Evolutionary conservation across 2,329 filamentous ascomycete species (phyloP).

Genomic region (Talaromyces sp.): DNA sequence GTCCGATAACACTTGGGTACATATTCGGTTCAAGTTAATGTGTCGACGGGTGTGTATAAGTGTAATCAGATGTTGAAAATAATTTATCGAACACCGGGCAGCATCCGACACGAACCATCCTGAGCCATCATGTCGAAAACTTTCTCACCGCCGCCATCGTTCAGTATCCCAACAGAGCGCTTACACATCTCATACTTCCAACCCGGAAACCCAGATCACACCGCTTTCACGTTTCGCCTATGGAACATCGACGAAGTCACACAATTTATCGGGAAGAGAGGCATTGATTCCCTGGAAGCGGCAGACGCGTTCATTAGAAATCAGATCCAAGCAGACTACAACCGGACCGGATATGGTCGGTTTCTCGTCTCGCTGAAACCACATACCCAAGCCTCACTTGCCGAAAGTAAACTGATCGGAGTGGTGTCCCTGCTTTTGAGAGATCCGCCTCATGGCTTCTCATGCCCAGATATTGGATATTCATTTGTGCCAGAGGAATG

Average conservation of each 20-base stretch:
- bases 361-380: constrained; percentile 16
- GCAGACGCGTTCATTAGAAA: constrained; percentile 10
- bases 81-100: too few relatives aligned
- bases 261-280: constrained; percentile 4
- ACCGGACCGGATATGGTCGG: constrained; percentile 12
- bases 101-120: too few relatives aligned
- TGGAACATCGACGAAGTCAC: constrained; percentile 13
- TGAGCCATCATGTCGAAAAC: neutral
- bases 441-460: constrained; percentile 20
- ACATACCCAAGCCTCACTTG: neutral
- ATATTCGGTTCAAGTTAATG: neutral
- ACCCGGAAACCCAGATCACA: constrained; percentile 10
- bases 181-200: constrained; percentile 16
- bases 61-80: neutral
- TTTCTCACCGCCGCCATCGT: constrained; percentile 9
- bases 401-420: constrained; percentile 19
- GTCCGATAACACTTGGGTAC: neutral
- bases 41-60: too few relatives aligned
- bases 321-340: constrained; percentile 13
- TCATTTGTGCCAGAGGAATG: constrained; percentile 24
- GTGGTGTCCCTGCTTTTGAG: constrained; percentile 22
- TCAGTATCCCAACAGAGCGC: constrained; percentile 16
- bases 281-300: constrained; percentile 14
- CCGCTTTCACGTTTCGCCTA: constrained; percentile 12
- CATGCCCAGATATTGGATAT: constrained; percentile 24